These are phyloP conservation scores for Neopestalotiopsis rosae DNA, from an alignment of 2,329 filamentous ascomycete genomes.

Conservation along the genomic window DNA sequence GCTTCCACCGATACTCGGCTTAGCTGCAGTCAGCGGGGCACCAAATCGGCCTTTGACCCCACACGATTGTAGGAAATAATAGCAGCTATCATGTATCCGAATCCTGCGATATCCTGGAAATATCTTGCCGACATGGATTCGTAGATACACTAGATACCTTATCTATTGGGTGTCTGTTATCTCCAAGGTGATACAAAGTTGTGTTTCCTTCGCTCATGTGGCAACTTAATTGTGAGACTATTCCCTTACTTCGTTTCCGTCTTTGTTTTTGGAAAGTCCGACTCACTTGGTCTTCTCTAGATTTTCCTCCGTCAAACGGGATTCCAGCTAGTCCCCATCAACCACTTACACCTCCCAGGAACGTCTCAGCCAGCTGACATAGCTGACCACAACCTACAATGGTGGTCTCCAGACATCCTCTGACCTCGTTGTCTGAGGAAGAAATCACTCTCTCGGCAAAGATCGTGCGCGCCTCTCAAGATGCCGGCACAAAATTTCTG, in stretches of 20 bases:
- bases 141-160: not conserved
- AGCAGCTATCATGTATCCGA: not conserved
- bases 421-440: conserved; percentile 8
- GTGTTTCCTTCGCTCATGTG: not conserved
- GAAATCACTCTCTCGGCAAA: conserved; percentile 13
- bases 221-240: not conserved
- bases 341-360: not conserved
- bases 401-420: not conserved
- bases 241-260: not conserved
- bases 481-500: conserved; percentile 10
- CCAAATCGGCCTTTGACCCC: not conserved
- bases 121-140: no score
- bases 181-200: not conserved
- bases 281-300: not conserved
- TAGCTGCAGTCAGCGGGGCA: not conserved
- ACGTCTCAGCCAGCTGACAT: not conserved
- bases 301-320: no score
- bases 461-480: conserved; percentile 3
- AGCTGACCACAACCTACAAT: not conserved
- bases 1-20: not conserved
- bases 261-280: not conserved
- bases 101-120: not conserved
- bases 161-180: conserved; percentile 4
- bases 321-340: not conserved
- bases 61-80: not conserved